Evolutionary conservation across 768 basidiomycete genomes (phyloP).

Genomic region (Panus rudis): DNA sequence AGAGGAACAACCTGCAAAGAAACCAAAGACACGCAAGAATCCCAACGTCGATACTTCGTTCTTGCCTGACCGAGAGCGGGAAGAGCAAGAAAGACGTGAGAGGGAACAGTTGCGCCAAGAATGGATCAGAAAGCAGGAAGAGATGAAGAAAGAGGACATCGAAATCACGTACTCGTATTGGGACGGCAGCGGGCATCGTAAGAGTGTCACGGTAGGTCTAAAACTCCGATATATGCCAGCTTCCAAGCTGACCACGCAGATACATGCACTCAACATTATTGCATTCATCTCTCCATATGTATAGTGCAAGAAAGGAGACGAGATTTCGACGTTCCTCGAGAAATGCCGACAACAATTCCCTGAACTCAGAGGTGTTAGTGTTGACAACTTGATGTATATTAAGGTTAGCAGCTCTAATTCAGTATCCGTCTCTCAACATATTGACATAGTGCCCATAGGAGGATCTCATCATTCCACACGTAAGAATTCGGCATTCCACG

Average conservation of each 20-base stretch:
- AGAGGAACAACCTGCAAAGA: slow-evolving; percentile 52
- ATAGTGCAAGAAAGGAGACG: slow-evolving; percentile 97
- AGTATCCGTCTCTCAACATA: not conserved
- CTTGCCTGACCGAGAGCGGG: slow-evolving; percentile 94
- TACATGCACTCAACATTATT: slow-evolving; percentile 9
- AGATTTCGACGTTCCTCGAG: slow-evolving; percentile 79
- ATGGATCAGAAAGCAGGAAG: slow-evolving; percentile 73
- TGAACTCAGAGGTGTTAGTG: slow-evolving; percentile 81
- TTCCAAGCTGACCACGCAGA: slow-evolving; percentile 17
- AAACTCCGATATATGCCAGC: not conserved
- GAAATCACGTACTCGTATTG: slow-evolving; percentile 96
- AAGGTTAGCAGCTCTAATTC: slow-evolving; percentile 48
- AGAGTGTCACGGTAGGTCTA: slow-evolving; percentile 72
- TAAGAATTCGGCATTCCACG: slow-evolving; percentile 29
- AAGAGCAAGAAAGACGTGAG: slow-evolving; percentile 84
- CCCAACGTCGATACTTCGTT: slow-evolving; percentile 97
- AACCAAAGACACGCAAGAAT: slow-evolving; percentile 85
- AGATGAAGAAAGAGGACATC: slow-evolving; percentile 66
- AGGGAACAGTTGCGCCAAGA: slow-evolving; percentile 84
- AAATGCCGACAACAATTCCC: slow-evolving; percentile 92
- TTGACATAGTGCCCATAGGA: slow-evolving; percentile 48
- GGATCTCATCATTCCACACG: slow-evolving; percentile 96
- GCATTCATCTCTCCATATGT: slow-evolving; percentile 1
- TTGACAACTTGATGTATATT: slow-evolving; percentile 98
- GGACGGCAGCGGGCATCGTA: slow-evolving; percentile 97